phyloP scores from a whole-genome alignment of 768 basidiomycete species.

The Guyanaporus albipodus region DNA sequence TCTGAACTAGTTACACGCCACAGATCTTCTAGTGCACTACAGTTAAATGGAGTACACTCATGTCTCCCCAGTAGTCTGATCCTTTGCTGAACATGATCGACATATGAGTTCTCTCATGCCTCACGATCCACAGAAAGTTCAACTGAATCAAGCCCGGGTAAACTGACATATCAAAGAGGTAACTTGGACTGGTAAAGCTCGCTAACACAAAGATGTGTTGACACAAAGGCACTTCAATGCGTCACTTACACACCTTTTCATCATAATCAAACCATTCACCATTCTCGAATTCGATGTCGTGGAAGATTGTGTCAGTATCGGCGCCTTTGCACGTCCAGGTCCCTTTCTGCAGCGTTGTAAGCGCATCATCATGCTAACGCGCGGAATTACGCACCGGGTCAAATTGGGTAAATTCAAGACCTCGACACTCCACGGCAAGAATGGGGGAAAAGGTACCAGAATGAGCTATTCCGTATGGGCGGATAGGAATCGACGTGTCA shows the following conservation, averaged over 20 bases:
- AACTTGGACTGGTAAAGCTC: conserved; percentile 63
- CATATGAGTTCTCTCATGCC: not conserved
- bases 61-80: no score
- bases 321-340: conserved; percentile 71
- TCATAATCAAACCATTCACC: conserved; percentile 86
- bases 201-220: conserved; percentile 34
- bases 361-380: not conserved
- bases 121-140: not conserved
- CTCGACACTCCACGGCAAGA: conserved; percentile 77
- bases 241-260: conserved; percentile 58
- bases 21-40: not conserved
- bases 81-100: not conserved
- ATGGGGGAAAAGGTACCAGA: conserved; percentile 59
- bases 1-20: conserved; percentile 5
- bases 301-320: conserved; percentile 52
- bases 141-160: conserved; percentile 49
- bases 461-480: conserved; percentile 59
- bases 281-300: conserved; percentile 49
- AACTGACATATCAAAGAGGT: conserved; percentile 64
- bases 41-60: no score
- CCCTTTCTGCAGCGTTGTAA: conserved; percentile 47
- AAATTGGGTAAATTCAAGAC: conserved; percentile 78
- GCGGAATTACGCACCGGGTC: conserved; percentile 55
- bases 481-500: conserved; percentile 45
- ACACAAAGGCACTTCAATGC: not conserved